A percentile compares a stretch with the other conserved stretches of the same genome.
These are phyloP conservation scores for Xylariomycetidae sp. DNA, from an alignment of 2,329 filamentous ascomycete species.

Conservation along the genomic window DNA sequence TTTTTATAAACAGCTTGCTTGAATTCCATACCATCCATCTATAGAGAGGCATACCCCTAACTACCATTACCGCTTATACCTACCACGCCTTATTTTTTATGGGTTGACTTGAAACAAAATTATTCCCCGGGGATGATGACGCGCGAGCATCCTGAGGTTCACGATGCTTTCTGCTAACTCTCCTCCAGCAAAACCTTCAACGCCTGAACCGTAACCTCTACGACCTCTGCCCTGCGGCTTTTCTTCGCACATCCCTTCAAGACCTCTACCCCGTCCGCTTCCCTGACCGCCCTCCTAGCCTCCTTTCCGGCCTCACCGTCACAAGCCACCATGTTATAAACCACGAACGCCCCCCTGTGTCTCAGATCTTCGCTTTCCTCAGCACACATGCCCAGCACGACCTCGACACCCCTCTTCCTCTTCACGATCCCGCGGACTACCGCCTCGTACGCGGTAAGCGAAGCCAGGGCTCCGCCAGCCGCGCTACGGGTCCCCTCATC, in stretches of 20 bases:
- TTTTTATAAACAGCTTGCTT: no score
- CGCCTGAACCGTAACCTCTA: slow-evolving; percentile 67
- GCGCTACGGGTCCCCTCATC: slow-evolving; percentile 75
- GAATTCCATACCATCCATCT: no score
- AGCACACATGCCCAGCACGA: slow-evolving; percentile 74
- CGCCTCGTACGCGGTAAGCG: slow-evolving; percentile 72
- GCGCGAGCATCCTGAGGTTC: no score
- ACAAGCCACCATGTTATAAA: slow-evolving; percentile 67
- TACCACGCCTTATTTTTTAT: no score
- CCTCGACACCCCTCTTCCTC: slow-evolving; percentile 65
- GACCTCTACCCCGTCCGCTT: slow-evolving; percentile 59
- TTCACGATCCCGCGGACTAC: slow-evolving; percentile 68
- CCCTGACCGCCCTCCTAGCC: slow-evolving; percentile 56
- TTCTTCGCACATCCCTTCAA: slow-evolving; percentile 67
- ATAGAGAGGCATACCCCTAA: no score
- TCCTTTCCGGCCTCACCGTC: slow-evolving; percentile 61
- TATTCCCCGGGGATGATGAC: neutral
- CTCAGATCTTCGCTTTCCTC: slow-evolving; percentile 67
- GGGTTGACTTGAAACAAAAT: neutral
- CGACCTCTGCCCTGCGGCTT: slow-evolving; percentile 62
- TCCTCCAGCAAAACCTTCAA: slow-evolving; percentile 61
- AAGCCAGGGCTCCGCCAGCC: slow-evolving; percentile 83
- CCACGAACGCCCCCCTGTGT: slow-evolving; percentile 69
- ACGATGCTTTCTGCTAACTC: slow-evolving; percentile 3
- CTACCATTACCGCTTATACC: no score